Base-by-base conservation (phyloP, 2,329 filamentous ascomycete genomes). In the Botrytis sinoallii region DNA sequence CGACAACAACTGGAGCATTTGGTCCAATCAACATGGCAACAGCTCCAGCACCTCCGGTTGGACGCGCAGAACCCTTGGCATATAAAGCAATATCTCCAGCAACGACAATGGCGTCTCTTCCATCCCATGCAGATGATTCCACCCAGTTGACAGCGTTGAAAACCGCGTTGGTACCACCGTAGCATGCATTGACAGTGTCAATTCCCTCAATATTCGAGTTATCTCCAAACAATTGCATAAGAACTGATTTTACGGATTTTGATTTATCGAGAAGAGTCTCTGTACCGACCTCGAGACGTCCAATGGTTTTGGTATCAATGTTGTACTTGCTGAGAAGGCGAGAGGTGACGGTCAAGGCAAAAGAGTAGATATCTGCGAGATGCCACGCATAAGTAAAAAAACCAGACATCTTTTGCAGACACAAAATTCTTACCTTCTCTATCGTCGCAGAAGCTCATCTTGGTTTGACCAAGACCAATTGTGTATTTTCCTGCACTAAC, bases 361-460 rank as follows among this genome's bases (percentile, higher is more conserved):
- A 88, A 60, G 93, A 96, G 88, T 96, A 96, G 85, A 95, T 96
- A 83, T 96, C 93, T 95, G 46, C 40, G 46, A 35, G 61, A 25
- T 57, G 65, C 38, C 60, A 64, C 25, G n/a, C n/a, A 59, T 73
- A 25, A 72, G 63, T 52, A 40, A 40, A 57, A 79, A 74, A 29
- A 1, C 42, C 10, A 25, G 20, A 42, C 25, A 14, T 70, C 14
- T 40, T 40, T n/a, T 16, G 55, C 29, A n/a, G 63, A 42, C 1
- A 32, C 22, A 29, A 14, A 7, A 60, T 59, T 29, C 61, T 59
- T 83, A 94, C 93, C 93, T 86, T 96, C 93, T 82, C 92, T 90
- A 82, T 96, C 93, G 84, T 96, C 93, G 83, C 93, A 95, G 85
- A 96, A 96, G 87, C 90, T 91, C 93, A 96, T 96, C 86, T 93